A percentile compares a stretch with the other conserved stretches of the same genome.
Evolutionary conservation across 2,329 filamentous ascomycete species (phyloP).

Genomic region (Pseudocercospora crystallina): DNA sequence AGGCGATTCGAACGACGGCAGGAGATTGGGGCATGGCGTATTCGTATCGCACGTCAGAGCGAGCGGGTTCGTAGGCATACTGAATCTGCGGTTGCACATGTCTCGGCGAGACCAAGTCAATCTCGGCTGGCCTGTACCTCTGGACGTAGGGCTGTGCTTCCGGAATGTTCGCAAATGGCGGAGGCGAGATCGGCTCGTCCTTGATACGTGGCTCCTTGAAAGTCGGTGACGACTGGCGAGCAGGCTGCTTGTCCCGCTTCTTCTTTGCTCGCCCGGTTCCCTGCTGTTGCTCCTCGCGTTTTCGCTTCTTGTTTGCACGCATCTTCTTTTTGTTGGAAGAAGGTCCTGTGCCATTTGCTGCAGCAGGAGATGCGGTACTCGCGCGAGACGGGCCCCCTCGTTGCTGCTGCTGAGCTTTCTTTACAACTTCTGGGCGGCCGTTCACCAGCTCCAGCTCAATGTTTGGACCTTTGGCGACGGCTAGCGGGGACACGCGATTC

Average conservation of each 20-base stretch:
- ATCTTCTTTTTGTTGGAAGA: constrained; percentile 32
- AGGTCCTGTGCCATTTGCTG: constrained; percentile 20
- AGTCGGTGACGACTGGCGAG: constrained; percentile 37
- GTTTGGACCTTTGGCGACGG: constrained; percentile 50
- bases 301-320: constrained; percentile 37
- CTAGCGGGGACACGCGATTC: constrained; percentile 63
- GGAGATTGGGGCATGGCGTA: constrained; percentile 42
- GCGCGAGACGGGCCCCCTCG: constrained; percentile 25
- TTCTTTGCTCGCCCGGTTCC: constrained; percentile 22
- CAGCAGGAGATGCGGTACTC: constrained; percentile 30
- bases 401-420: constrained; percentile 23
- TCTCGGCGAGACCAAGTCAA: constrained; percentile 41
- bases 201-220: constrained; percentile 56
- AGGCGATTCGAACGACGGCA: constrained; percentile 39
- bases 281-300: constrained; percentile 30
- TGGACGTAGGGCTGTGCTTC: constrained; percentile 42
- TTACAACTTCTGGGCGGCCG: constrained; percentile 34
- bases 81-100: constrained; percentile 44
- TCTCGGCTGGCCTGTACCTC: constrained; percentile 37
- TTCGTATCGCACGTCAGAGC: constrained; percentile 44
- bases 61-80: constrained; percentile 41
- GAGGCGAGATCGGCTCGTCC: constrained; percentile 62
- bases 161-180: constrained; percentile 49
- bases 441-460: constrained; percentile 49
- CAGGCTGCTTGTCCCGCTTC: constrained; percentile 36